Evolutionary conservation across 257 asterid species (phyloP).

Genomic region (Salvia splendens): DNA sequence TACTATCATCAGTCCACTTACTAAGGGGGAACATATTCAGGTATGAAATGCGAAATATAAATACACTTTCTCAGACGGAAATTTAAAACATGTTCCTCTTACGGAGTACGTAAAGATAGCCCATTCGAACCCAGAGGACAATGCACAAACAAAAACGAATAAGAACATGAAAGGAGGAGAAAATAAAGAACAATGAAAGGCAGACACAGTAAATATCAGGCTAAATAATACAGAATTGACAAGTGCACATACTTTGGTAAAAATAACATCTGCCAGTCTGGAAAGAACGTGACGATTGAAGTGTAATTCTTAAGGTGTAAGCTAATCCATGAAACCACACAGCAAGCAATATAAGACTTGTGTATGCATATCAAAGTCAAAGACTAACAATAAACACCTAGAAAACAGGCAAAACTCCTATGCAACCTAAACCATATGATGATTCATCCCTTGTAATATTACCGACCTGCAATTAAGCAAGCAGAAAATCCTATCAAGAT

Average conservation of each 20-base stretch:
- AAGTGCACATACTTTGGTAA: not conserved
- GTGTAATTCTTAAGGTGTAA: not conserved
- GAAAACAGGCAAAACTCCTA: constrained; percentile 10
- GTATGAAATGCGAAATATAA: not conserved
- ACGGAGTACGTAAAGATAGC: not conserved
- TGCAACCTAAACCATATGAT: not conserved
- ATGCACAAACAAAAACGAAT: not conserved
- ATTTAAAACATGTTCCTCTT: not conserved
- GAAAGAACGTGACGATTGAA: not conserved
- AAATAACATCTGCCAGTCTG: not conserved
- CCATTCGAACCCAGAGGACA: constrained; percentile 13
- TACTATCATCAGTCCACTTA: constrained; percentile 17
- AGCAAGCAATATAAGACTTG: constrained; percentile 3
- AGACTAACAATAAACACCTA: constrained; percentile 17
- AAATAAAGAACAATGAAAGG: not conserved
- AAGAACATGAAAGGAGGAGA: not conserved
- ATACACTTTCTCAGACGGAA: not conserved
- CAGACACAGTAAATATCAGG: not conserved
- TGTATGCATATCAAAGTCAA: constrained; percentile 4
- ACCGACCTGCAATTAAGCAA: not conserved
- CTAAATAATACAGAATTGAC: not conserved
- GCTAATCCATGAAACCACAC: not conserved
- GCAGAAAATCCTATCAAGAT: not conserved
- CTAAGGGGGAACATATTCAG: not conserved
- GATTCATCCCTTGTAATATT: constrained; percentile 1